Evolutionary conservation across 352 stramenopile species (phyloP).

Genomic region (Nothophytophthora sp.): DNA sequence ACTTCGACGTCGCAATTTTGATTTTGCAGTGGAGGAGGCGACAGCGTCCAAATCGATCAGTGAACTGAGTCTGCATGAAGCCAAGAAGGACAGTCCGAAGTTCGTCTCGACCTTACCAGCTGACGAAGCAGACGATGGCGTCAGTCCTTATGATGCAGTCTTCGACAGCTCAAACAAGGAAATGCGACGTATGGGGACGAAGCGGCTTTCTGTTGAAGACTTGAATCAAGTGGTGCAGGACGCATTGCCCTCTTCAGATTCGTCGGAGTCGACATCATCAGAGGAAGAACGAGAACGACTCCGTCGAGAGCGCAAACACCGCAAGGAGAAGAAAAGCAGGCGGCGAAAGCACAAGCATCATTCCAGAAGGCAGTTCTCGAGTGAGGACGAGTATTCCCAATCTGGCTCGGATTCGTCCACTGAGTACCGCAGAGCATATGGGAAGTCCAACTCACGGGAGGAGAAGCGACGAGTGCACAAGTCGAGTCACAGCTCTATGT

Average conservation of each 20-base stretch:
- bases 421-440: slow-evolving; percentile 3
- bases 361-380: slow-evolving; percentile 1
- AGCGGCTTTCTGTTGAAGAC: slow-evolving; percentile 18
- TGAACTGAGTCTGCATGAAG: slow-evolving; percentile 5
- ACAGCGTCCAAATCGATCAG: slow-evolving; percentile 4
- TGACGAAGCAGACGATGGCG: slow-evolving; percentile 3
- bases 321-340: slow-evolving; percentile 1
- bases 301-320: slow-evolving; percentile 9
- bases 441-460: neutral
- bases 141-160: neutral
- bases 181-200: slow-evolving; percentile 16
- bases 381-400: slow-evolving; percentile 13
- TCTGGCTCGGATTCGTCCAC: neutral
- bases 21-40: neutral
- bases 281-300: slow-evolving; percentile 11
- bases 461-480: neutral
- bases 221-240: slow-evolving; percentile 33
- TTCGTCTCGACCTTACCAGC: slow-evolving; percentile 2
- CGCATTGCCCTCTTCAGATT: slow-evolving; percentile 33
- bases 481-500: neutral
- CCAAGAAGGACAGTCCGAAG: slow-evolving; percentile 5
- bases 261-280: slow-evolving; percentile 34
- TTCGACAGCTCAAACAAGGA: neutral
- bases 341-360: slow-evolving; percentile 7
- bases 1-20: slow-evolving; percentile 16